Evolutionary conservation across 441 rosid species (phyloP).

Genomic region (Daphne laureola): DNA sequence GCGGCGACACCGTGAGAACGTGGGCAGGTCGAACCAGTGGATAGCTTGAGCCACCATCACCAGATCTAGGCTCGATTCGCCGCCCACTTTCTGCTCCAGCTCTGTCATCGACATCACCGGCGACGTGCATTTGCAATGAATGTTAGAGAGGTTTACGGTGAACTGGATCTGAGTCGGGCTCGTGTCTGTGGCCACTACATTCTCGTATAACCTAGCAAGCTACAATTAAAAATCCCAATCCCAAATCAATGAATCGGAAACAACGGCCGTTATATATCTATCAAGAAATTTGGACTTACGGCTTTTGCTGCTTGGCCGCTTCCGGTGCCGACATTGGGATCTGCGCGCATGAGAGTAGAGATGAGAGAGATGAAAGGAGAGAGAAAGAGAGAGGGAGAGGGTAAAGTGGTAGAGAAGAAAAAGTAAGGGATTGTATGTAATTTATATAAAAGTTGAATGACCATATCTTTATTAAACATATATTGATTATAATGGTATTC

Average conservation of each 20-base stretch:
- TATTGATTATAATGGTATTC: too few relatives aligned
- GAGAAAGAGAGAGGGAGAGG: slow-evolving; percentile 54
- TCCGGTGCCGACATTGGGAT: slow-evolving; percentile 81
- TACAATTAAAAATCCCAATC: slow-evolving; percentile 19
- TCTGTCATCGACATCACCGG: slow-evolving; percentile 34
- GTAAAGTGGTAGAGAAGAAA: too few relatives aligned
- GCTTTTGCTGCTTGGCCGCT: slow-evolving; percentile 71
- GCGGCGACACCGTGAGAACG: slow-evolving; percentile 63
- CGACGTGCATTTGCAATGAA: slow-evolving; percentile 48
- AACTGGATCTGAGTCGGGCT: slow-evolving; percentile 61
- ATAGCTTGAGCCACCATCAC: slow-evolving; percentile 74
- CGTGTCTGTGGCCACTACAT: slow-evolving; percentile 69
- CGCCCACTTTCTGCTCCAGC: slow-evolving; percentile 30
- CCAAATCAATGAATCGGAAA: background rate
- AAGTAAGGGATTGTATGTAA: too few relatives aligned
- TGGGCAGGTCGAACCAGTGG: slow-evolving; percentile 63
- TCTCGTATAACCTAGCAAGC: slow-evolving; percentile 58
- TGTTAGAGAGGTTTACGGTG: slow-evolving; percentile 48
- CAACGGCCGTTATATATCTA: too few relatives aligned
- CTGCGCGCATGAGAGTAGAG: too few relatives aligned
- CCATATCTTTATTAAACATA: too few relatives aligned
- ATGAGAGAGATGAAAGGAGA: too few relatives aligned
- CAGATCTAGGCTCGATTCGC: slow-evolving; percentile 40
- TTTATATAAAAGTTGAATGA: too few relatives aligned
- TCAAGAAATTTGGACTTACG: slow-evolving; percentile 19